A percentile compares a stretch with the other conserved stretches of the same genome.
Conservation (phyloP, 768 basidiomycete genomes). For the Termitomyces sp. region DNA sequence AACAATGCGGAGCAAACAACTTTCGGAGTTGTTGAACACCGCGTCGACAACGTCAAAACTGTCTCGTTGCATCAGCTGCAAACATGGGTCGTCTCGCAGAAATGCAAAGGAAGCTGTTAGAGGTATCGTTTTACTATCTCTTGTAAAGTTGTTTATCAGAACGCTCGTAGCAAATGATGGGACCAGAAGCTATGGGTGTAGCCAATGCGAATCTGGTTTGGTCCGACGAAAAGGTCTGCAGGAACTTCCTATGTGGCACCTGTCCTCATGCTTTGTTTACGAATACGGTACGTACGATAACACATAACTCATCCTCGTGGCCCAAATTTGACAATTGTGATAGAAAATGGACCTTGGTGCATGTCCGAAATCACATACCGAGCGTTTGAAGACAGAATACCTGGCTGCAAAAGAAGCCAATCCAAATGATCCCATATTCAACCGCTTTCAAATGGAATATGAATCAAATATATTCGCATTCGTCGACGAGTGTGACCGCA, state of each 20-base stretch:
- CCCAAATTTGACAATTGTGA: not conserved
- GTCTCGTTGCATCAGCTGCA: slow-evolving; percentile 7
- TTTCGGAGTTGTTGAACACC: slow-evolving; percentile 4
- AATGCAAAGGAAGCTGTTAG: slow-evolving; percentile 91
- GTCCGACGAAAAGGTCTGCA: slow-evolving; percentile 97
- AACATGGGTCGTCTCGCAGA: slow-evolving; percentile 93
- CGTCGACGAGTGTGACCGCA: slow-evolving; percentile 96
- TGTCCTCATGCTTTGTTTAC: slow-evolving; percentile 97
- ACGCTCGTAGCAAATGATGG: slow-evolving; percentile 92
- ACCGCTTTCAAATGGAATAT: slow-evolving; percentile 90
- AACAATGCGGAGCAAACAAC: slow-evolving; percentile 12
- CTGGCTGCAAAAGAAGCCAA: slow-evolving; percentile 69
- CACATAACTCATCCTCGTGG: not conserved
- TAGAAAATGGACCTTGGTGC: slow-evolving; percentile 99
- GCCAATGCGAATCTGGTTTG: slow-evolving; percentile 88
- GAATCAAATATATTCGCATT: slow-evolving; percentile 93
- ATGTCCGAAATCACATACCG: slow-evolving; percentile 95
- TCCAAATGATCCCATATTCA: slow-evolving; percentile 77
- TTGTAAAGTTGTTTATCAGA: slow-evolving; percentile 34
- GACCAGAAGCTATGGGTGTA: slow-evolving; percentile 98
- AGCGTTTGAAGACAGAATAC: slow-evolving; percentile 89
- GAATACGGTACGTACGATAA: slow-evolving; percentile 71
- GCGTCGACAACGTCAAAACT: slow-evolving; percentile 15
- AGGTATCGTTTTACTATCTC: slow-evolving; percentile 23
- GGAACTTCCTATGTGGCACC: slow-evolving; percentile 97